Evolutionary conservation across 2,329 filamentous ascomycete species (phyloP), one percentile per base, ranked within the genome.

Genomic region (Pseudocercospora fijiensis): DNA sequence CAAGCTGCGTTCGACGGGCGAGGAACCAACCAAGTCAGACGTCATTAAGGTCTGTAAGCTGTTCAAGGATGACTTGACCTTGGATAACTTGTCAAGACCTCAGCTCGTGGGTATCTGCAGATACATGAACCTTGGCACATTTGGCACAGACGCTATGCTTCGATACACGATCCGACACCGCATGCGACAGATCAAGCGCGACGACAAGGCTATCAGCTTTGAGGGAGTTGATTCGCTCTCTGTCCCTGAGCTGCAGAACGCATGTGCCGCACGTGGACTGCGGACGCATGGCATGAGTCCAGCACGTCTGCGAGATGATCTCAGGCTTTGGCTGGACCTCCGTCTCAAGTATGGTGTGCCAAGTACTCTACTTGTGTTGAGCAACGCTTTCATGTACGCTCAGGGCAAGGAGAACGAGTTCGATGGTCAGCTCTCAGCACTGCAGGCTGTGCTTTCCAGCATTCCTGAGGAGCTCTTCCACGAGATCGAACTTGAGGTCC

Each of bases 21-120:
- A 98, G 81, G 84, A 89, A 52, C 95, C 95, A 0, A 95, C 91
- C 4, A 86, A 88, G 60, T 86, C 93, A 69, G 95, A 99, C 75
- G 92, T 99, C 67, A 96, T 99, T 83, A 96, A 95, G 80, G 94
- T 99, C 67, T 98, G 95, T 87, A 96, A 97, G 84, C 90, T 96
- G 69, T 99, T 99, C 86, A 96, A 95, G 78, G 95, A 99, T 76
- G 95, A 99, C 77, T 77, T 99, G 73, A 99, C 95, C 0, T 84
- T 99, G 30, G 95, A 99, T 86, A 99, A 99, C 80, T 82, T 99
- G 69, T 97, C 93, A 18, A 86, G 95, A 67, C 95, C 95, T 16
- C 95, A 99, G 79, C 83, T 99, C 58, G 94, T 99, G 28, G 96
- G 90, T 61, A 99, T 98, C 85, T 98, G 95, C 84, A 90, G 91